These are phyloP conservation scores for Moniliophthora roreri DNA, from an alignment of 1,284 basidiomycete species.

Conservation along the genomic window DNA sequence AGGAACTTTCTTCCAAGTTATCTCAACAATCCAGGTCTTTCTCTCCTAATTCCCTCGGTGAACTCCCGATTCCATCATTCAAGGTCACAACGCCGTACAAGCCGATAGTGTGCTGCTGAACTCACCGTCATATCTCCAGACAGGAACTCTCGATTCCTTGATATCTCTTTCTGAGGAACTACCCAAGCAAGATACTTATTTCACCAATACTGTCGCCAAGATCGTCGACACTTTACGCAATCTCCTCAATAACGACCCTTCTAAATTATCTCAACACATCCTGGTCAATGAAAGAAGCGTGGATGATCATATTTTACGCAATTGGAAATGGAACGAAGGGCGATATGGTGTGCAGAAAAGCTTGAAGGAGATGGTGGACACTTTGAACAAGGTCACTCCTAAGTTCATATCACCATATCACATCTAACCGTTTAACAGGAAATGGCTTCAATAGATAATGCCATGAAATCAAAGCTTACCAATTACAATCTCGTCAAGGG, in stretches of 20 bases:
- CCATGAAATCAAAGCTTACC: slow-evolving; percentile 87
- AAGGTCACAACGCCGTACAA: slow-evolving; percentile 50
- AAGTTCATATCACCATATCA: slow-evolving; percentile 14
- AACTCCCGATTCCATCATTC: slow-evolving; percentile 72
- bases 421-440: slow-evolving; percentile 50
- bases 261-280: slow-evolving; percentile 81
- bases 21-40: slow-evolving; percentile 52
- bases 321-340: slow-evolving; percentile 89
- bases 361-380: slow-evolving; percentile 80
- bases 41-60: slow-evolving; percentile 45
- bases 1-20: slow-evolving; percentile 63
- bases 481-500: slow-evolving; percentile 96
- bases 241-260: slow-evolving; percentile 86
- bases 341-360: slow-evolving; percentile 83
- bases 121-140: slow-evolving; percentile 48
- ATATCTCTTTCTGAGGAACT: slow-evolving; percentile 90
- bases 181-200: slow-evolving; percentile 89
- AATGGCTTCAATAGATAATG: slow-evolving; percentile 86
- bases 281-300: slow-evolving; percentile 81
- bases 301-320: slow-evolving; percentile 77
- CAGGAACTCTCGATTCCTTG: slow-evolving; percentile 91
- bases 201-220: slow-evolving; percentile 88
- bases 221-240: slow-evolving; percentile 93
- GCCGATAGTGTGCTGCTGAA: slow-evolving; percentile 7
- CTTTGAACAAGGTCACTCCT: slow-evolving; percentile 71